phyloP scores from a whole-genome alignment of 805 yeast species.

The Ogataea minuta region DNA sequence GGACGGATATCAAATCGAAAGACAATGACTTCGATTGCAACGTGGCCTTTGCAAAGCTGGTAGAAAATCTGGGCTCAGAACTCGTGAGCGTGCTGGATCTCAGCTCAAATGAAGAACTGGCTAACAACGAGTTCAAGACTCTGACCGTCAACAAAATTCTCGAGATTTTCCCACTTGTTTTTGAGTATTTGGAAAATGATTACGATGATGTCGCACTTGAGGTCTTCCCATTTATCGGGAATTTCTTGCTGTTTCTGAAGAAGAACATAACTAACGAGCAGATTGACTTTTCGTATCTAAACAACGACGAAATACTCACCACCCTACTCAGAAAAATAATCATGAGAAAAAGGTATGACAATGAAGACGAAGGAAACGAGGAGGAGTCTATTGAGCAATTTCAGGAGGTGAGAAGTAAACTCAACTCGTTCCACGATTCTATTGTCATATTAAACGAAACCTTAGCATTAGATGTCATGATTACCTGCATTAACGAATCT shows the following conservation, averaged over 20 bases:
- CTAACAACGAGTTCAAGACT: slow-evolving; percentile 39
- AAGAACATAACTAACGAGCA: slow-evolving; percentile 43
- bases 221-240: slow-evolving; percentile 77
- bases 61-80: slow-evolving; percentile 74
- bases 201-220: slow-evolving; percentile 87
- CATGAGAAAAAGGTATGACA: slow-evolving; percentile 76
- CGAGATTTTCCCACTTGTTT: slow-evolving; percentile 67
- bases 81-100: slow-evolving; percentile 65
- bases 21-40: slow-evolving; percentile 59
- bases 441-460: slow-evolving; percentile 48
- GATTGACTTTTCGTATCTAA: slow-evolving; percentile 31
- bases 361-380: slow-evolving; percentile 53
- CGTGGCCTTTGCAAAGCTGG: slow-evolving; percentile 71
- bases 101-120: slow-evolving; percentile 34
- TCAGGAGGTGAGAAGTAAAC: slow-evolving; percentile 68
- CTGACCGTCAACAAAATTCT: slow-evolving; percentile 47
- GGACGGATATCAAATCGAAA: slow-evolving; percentile 39
- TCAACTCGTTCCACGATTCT: slow-evolving; percentile 81
- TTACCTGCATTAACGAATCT: slow-evolving; percentile 48
- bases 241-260: slow-evolving; percentile 67
- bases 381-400: slow-evolving; percentile 78
- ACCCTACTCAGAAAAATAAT: slow-evolving; percentile 68
- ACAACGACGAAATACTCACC: slow-evolving; percentile 50
- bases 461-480: slow-evolving; percentile 35
- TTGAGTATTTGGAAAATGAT: slow-evolving; percentile 72